Percentiles rank a stretch among this genome's conserved stretches.
Conservation (phyloP, 805 yeast species). For the Saturnispora sanitii region DNA sequence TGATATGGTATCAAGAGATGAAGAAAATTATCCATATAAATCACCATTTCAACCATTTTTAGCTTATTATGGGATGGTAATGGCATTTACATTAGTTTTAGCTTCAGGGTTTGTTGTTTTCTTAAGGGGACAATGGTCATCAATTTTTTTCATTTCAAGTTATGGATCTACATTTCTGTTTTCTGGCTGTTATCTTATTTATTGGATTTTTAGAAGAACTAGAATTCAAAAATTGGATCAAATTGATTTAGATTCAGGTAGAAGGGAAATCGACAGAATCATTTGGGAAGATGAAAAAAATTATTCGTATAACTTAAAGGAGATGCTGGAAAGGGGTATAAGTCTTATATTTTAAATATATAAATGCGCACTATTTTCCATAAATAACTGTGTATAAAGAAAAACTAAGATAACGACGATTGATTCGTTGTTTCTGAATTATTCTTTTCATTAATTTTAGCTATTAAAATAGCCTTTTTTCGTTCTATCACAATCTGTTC, state of each 20-base stretch:
- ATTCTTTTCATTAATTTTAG: conserved; percentile 25
- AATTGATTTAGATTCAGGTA: conserved; percentile 72
- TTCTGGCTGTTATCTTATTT: conserved; percentile 33
- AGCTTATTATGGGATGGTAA: conserved; percentile 39
- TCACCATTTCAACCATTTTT: conserved; percentile 48
- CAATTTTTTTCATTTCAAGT: conserved; percentile 41
- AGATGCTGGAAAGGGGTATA: conserved; percentile 20
- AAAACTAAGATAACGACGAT: not conserved
- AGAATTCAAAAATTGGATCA: conserved; percentile 60
- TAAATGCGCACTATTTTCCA: not conserved
- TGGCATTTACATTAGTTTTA: conserved; percentile 33
- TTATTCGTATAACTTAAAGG: conserved; percentile 26
- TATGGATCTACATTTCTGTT: conserved; percentile 43
- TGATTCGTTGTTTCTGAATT: not conserved
- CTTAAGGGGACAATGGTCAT: conserved; percentile 38
- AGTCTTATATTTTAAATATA: conserved; percentile 13
- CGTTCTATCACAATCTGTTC: conserved; percentile 37
- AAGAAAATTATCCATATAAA: conserved; percentile 44
- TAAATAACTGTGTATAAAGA: not conserved
- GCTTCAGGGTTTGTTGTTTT: conserved; percentile 45
- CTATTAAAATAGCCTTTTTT: conserved; percentile 35
- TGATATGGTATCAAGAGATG: conserved; percentile 45
- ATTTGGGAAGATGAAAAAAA: conserved; percentile 68
- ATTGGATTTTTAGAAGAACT: conserved; percentile 52
- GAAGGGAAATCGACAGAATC: conserved; percentile 72